Evolutionary conservation across 2,329 filamentous ascomycete species (phyloP).

Genomic region (Alternaria gaisen): DNA sequence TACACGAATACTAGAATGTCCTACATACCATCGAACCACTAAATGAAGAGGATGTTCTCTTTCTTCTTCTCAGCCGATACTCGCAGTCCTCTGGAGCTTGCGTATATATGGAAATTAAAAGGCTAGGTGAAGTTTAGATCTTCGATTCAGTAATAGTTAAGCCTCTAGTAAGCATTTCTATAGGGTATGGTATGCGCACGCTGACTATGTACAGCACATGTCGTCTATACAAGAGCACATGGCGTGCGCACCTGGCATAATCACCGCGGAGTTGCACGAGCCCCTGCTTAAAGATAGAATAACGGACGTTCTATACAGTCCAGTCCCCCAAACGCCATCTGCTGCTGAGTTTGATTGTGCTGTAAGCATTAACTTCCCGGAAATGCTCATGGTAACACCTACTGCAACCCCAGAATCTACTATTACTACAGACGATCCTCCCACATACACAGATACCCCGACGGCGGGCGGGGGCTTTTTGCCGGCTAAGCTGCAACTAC

Average conservation of each 20-base stretch:
- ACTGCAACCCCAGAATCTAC: background rate
- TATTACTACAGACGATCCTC: background rate
- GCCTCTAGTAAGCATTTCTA: background rate
- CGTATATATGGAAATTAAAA: constrained; percentile 9
- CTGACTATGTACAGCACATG: background rate
- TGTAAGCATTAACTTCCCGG: constrained; percentile 2
- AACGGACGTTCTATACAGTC: background rate
- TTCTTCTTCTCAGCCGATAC: constrained; percentile 3
- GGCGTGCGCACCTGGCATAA: background rate
- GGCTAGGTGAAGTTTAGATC: constrained; percentile 15
- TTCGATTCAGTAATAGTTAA: background rate
- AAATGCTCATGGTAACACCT: background rate
- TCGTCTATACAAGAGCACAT: background rate
- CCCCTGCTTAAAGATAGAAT: background rate
- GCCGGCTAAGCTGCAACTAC: background rate
- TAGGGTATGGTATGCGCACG: background rate
- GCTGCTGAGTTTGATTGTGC: background rate
- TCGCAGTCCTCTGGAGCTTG: background rate
- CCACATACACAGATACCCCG: background rate
- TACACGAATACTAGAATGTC: background rate
- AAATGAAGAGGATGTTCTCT: constrained; percentile 3
- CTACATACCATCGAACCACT: background rate
- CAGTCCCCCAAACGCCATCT: background rate
- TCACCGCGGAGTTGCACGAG: background rate
- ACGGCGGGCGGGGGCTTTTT: background rate